phyloP scores from a whole-genome alignment of 768 basidiomycete species.

The Amanita pseudoporphyria region DNA sequence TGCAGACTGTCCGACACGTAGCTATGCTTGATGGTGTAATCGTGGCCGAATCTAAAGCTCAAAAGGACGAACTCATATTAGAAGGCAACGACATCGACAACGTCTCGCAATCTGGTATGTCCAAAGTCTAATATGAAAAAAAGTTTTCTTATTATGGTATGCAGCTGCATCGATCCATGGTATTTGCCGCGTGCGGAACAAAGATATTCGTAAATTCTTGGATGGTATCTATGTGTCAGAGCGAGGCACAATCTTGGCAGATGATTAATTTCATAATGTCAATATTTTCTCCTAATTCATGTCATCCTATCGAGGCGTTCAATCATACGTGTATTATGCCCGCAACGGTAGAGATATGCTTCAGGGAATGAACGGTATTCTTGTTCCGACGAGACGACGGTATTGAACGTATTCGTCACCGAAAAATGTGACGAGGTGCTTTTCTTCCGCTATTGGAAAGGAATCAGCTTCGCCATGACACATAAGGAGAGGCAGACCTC shows the following conservation, averaged over 20 bases:
- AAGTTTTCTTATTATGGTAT: constrained; percentile 4
- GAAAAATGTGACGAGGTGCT: constrained; percentile 74
- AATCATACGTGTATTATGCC: constrained; percentile 10
- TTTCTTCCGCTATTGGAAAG: constrained; percentile 62
- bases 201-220: constrained; percentile 99
- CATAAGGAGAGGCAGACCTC: constrained; percentile 40
- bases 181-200: constrained; percentile 94
- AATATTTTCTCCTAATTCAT: constrained; percentile 13
- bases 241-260: constrained; percentile 52
- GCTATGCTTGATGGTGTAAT: constrained; percentile 85
- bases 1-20: constrained; percentile 86
- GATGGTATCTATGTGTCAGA: constrained; percentile 91
- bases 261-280: constrained; percentile 25
- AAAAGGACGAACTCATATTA: constrained; percentile 92
- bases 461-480: constrained; percentile 4
- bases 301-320: constrained; percentile 13
- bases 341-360: constrained; percentile 9
- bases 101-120: constrained; percentile 89
- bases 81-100: constrained; percentile 95
- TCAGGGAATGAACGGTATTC: constrained; percentile 78
- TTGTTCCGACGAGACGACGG: constrained; percentile 67
- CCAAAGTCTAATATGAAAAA: background rate
- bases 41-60: constrained; percentile 76
- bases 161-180: constrained; percentile 95
- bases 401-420: constrained; percentile 81